These are phyloP conservation scores for Sisymbrium altissimum DNA, from an alignment of 345 rosid species.

Conservation along the genomic window DNA sequence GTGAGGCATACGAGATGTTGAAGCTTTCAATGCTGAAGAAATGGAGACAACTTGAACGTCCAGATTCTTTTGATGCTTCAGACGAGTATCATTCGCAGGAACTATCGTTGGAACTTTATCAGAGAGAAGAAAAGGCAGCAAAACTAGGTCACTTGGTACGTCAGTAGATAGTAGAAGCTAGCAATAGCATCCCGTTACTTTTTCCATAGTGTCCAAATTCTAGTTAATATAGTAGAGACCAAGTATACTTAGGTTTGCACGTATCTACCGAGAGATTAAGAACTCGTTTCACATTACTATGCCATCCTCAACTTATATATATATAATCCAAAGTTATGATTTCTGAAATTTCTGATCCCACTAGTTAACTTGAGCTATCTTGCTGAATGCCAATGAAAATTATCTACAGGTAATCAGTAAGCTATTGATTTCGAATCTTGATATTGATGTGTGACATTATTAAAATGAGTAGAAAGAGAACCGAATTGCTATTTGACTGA, in stretches of 20 bases:
- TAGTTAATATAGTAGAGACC: conserved; percentile 2
- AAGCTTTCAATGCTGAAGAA: conserved; percentile 58
- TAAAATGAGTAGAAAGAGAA: conserved; percentile 8
- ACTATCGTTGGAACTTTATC: conserved; percentile 68
- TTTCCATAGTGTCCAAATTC: background rate
- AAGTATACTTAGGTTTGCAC: background rate
- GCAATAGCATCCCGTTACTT: background rate
- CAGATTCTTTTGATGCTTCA: conserved; percentile 85
- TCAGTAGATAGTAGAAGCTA: conserved; percentile 28
- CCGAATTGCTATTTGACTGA: conserved; percentile 8
- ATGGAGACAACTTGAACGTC: conserved; percentile 80
- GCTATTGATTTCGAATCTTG: background rate
- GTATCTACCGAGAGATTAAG: background rate
- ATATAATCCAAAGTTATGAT: background rate
- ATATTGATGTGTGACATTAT: background rate
- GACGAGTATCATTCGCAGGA: conserved; percentile 92
- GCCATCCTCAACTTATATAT: background rate
- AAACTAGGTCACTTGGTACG: conserved; percentile 69
- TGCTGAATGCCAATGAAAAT: background rate
- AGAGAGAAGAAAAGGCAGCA: conserved; percentile 62
- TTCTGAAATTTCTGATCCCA: background rate
- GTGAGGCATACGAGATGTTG: conserved; percentile 49
- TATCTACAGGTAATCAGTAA: background rate
- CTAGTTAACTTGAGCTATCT: background rate
- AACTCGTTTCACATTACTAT: background rate